These are phyloP conservation scores for Epichloe scottii DNA, from an alignment of 2,329 filamentous ascomycete species.

Conservation along the genomic window DNA sequence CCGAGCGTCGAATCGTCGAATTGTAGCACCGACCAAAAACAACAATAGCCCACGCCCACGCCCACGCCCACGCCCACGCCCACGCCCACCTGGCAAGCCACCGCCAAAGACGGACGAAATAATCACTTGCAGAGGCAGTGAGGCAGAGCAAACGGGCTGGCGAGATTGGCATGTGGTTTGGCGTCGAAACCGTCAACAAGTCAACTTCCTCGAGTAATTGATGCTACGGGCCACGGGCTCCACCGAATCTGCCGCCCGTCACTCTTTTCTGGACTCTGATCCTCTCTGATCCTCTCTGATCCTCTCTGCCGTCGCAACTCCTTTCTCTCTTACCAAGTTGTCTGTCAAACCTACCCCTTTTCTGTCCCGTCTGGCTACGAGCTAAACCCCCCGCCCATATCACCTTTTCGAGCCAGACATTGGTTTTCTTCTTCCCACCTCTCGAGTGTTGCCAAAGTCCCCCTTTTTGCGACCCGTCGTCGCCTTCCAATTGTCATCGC, in stretches of 20 bases:
- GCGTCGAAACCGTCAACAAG: background rate
- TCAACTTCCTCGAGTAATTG: conserved; percentile 1
- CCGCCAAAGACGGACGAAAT: background rate
- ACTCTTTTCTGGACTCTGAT: background rate
- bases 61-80: too few species aligned
- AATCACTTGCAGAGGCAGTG: background rate
- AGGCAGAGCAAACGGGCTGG: background rate
- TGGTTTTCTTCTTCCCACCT: background rate
- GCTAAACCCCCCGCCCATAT: background rate
- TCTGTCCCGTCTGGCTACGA: background rate
- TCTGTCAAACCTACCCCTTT: background rate
- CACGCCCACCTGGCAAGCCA: background rate
- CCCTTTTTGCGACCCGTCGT: background rate
- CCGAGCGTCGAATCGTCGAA: background rate
- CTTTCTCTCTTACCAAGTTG: background rate
- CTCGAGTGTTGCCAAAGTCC: background rate
- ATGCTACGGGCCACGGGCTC: conserved; percentile 2
- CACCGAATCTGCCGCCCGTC: conserved; percentile 2
- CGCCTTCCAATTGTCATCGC: background rate
- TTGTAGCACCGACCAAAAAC: too few species aligned
- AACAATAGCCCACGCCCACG: too few species aligned
- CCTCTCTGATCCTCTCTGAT: background rate
- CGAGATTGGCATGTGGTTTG: conserved; percentile 4
- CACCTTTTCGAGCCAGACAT: background rate
- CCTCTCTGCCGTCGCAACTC: background rate